Evolutionary conservation across 2,329 filamentous ascomycete species (phyloP).

Genomic region (Cordyceps sp.): DNA sequence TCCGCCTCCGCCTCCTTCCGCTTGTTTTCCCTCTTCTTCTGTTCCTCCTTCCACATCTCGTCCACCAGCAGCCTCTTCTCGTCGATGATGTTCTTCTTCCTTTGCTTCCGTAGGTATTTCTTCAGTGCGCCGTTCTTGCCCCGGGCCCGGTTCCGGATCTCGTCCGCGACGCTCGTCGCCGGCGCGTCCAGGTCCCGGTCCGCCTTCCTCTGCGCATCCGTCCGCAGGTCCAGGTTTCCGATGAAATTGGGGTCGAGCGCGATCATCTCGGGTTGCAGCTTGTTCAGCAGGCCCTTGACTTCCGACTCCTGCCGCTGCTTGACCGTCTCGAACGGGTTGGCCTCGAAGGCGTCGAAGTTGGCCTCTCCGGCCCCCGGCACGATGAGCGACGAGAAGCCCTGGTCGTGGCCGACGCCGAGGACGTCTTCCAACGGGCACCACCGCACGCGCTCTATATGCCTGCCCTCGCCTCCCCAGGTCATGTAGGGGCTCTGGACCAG

Average conservation of each 20-base stretch:
- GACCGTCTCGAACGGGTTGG: conserved; percentile 85
- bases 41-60: conserved; percentile 59
- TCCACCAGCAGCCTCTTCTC: conserved; percentile 81
- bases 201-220: conserved; percentile 57
- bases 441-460: conserved; percentile 59
- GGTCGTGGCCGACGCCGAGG: conserved; percentile 67
- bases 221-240: conserved; percentile 70
- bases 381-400: conserved; percentile 78
- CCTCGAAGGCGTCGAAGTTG: conserved; percentile 86
- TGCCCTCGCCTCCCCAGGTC: conserved; percentile 77
- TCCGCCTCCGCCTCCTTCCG: conserved; percentile 49
- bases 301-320: conserved; percentile 89
- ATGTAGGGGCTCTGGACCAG: conserved; percentile 85
- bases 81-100: conserved; percentile 86
- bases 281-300: conserved; percentile 80
- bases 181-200: conserved; percentile 69
- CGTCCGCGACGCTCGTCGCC: conserved; percentile 36
- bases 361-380: conserved; percentile 91
- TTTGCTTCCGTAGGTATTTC: conserved; percentile 82
- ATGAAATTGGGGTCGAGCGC: conserved; percentile 84
- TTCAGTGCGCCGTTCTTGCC: conserved; percentile 82
- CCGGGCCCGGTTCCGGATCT: conserved; percentile 60
- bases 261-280: conserved; percentile 94
- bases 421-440: conserved; percentile 97
- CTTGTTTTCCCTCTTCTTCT: conserved; percentile 48